phyloP scores from a whole-genome alignment of 805 yeast genomes.

The Saturnispora zaruensis region DNA sequence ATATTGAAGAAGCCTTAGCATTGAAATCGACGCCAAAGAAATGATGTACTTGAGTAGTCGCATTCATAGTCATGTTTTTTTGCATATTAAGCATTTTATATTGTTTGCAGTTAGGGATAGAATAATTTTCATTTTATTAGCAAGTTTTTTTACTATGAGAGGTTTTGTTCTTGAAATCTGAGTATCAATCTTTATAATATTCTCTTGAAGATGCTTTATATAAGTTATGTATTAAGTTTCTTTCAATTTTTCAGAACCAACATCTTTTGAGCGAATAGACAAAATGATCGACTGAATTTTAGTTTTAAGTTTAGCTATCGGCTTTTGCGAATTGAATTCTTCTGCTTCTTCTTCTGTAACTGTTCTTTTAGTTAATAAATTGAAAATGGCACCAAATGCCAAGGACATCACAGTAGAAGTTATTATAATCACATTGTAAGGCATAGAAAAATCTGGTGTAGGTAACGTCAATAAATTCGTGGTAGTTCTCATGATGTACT shows the following conservation, averaged over 20 bases:
- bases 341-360: conserved; percentile 70
- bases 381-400: conserved; percentile 80
- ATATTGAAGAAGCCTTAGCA: conserved; percentile 9
- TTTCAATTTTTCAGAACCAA: background rate
- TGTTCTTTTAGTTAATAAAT: conserved; percentile 63
- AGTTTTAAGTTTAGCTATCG: conserved; percentile 12
- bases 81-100: background rate
- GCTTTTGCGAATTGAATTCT: conserved; percentile 13
- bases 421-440: conserved; percentile 89
- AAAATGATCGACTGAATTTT: conserved; percentile 5
- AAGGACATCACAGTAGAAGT: conserved; percentile 91
- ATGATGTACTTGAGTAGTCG: background rate
- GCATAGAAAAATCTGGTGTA: conserved; percentile 98
- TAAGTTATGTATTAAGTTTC: background rate
- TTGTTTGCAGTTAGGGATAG: background rate
- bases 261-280: background rate
- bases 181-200: background rate
- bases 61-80: background rate
- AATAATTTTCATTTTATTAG: background rate
- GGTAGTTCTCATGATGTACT: conserved; percentile 64
- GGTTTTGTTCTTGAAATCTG: too few species aligned
- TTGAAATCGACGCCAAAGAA: conserved; percentile 6
- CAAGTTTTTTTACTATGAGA: background rate
- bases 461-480: conserved; percentile 83
- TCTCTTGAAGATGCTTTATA: background rate